A percentile compares a stretch with the other conserved stretches of the same genome.
These are phyloP conservation scores for Bacterosira constricta DNA, from an alignment of 108 stramenopile species.

Conservation along the genomic window DNA sequence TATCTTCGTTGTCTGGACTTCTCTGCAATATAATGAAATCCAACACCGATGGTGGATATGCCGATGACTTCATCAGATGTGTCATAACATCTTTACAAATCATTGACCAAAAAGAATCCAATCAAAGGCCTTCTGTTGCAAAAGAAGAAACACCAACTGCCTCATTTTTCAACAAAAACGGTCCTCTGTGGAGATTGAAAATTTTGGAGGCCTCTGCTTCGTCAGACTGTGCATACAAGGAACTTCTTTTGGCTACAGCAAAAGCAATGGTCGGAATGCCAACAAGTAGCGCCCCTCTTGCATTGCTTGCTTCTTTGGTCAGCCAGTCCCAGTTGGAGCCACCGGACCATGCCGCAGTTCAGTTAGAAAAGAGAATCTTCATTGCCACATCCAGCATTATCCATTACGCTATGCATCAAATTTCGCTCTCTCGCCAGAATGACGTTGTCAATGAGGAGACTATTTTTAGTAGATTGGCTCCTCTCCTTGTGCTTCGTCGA, in stretches of 20 bases:
- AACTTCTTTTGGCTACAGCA: conserved; percentile 23
- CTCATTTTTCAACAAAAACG: conserved; percentile 23
- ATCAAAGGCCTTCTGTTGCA: background rate
- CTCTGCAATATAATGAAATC: conserved; percentile 23
- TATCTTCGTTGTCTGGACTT: conserved; percentile 6
- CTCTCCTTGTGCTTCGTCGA: conserved; percentile 37
- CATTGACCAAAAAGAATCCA: background rate
- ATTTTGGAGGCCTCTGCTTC: conserved; percentile 1
- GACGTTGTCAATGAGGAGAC: background rate
- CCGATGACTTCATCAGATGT: conserved; percentile 15
- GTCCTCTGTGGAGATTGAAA: conserved; percentile 16
- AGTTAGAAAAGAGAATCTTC: conserved; percentile 17
- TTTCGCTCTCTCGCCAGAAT: background rate
- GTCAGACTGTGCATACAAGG: conserved; percentile 20
- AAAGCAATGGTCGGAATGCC: conserved; percentile 31
- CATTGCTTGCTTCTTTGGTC: conserved; percentile 20
- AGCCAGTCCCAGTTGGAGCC: background rate
- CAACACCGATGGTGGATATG: conserved; percentile 9
- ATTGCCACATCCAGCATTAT: conserved; percentile 23
- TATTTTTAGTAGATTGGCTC: conserved; percentile 23
- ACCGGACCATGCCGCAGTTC: background rate
- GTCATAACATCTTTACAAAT: conserved; percentile 4
- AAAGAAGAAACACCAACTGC: background rate
- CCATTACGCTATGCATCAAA: conserved; percentile 8
- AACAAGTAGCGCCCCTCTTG: conserved; percentile 28